A percentile compares a stretch with the other conserved stretches of the same genome.
phyloP scores from a whole-genome alignment of 345 rosid genomes.

The Pugionium cornutum region DNA sequence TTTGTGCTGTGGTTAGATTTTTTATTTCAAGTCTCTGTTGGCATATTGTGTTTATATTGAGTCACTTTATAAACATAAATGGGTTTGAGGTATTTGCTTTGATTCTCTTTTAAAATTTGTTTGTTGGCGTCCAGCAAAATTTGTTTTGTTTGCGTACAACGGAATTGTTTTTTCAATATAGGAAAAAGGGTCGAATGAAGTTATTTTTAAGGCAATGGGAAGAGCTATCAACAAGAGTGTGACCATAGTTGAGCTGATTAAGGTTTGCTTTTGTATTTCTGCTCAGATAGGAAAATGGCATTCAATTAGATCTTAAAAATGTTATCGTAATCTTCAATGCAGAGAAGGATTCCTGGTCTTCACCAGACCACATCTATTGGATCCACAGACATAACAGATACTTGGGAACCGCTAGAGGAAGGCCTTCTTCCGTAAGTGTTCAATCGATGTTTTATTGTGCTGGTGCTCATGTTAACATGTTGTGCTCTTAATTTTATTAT shows the following conservation, averaged over 20 bases:
- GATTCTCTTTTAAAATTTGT: neutral
- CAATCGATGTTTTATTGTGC: neutral
- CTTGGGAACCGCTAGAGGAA: slow-evolving; percentile 95
- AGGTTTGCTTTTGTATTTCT: slow-evolving; percentile 46
- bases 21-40: neutral
- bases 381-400: slow-evolving; percentile 88
- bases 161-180: slow-evolving; percentile 17
- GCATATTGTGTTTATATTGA: neutral
- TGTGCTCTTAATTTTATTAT: neutral
- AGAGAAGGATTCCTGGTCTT: slow-evolving; percentile 95
- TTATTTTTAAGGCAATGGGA: slow-evolving; percentile 97
- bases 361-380: slow-evolving; percentile 89
- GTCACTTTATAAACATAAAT: neutral
- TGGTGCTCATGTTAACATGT: neutral
- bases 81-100: neutral
- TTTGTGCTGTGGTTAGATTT: neutral
- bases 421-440: slow-evolving; percentile 87
- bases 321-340: slow-evolving; percentile 24
- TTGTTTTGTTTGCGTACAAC: neutral
- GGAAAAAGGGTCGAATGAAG: slow-evolving; percentile 79
- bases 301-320: slow-evolving; percentile 31
- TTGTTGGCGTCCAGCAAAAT: neutral
- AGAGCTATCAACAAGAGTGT: slow-evolving; percentile 97
- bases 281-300: neutral
- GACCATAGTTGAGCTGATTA: slow-evolving; percentile 84